Percentiles rank a stretch among this genome's conserved stretches.
These are phyloP conservation scores for Candida insectorum DNA, from an alignment of 805 yeast genomes.

Conservation along the genomic window DNA sequence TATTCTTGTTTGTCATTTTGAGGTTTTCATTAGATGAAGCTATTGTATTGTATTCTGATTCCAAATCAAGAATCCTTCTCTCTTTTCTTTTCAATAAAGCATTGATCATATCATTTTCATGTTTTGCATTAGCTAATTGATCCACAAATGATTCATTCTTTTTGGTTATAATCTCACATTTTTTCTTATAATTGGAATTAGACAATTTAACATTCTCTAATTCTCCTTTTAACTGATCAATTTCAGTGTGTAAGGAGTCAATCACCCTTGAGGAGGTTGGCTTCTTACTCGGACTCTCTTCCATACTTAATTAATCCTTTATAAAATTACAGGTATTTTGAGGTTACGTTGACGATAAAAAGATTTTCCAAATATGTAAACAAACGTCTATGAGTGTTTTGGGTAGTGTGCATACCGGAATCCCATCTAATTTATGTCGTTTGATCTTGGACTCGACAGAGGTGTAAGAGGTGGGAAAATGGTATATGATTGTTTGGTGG, in stretches of 20 bases:
- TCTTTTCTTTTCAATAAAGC: slow-evolving; percentile 69
- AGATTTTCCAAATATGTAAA: too few relatives aligned
- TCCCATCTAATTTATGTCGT: too few relatives aligned
- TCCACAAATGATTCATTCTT: slow-evolving; percentile 56
- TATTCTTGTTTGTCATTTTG: slow-evolving; percentile 46
- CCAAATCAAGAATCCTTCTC: slow-evolving; percentile 64
- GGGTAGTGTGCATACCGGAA: too few relatives aligned
- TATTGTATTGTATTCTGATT: slow-evolving; percentile 51
- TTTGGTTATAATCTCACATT: slow-evolving; percentile 43
- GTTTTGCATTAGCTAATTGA: slow-evolving; percentile 66
- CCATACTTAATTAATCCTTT: too few relatives aligned
- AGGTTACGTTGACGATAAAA: too few relatives aligned
- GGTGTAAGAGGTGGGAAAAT: too few relatives aligned
- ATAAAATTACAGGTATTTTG: too few relatives aligned
- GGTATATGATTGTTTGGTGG: too few relatives aligned
- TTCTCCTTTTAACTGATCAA: slow-evolving; percentile 44
- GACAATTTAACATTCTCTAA: slow-evolving; percentile 35
- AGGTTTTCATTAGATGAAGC: slow-evolving; percentile 45
- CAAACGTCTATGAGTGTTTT: too few relatives aligned
- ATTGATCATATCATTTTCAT: slow-evolving; percentile 72
- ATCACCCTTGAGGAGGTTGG: slow-evolving; percentile 36
- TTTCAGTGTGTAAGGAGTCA: slow-evolving; percentile 50
- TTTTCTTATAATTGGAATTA: slow-evolving; percentile 49
- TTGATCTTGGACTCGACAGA: too few relatives aligned
- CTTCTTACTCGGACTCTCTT: slow-evolving; percentile 20